Conservation (phyloP, 495 filamentous ascomycete species). For the Podospora fimiseda region DNA sequence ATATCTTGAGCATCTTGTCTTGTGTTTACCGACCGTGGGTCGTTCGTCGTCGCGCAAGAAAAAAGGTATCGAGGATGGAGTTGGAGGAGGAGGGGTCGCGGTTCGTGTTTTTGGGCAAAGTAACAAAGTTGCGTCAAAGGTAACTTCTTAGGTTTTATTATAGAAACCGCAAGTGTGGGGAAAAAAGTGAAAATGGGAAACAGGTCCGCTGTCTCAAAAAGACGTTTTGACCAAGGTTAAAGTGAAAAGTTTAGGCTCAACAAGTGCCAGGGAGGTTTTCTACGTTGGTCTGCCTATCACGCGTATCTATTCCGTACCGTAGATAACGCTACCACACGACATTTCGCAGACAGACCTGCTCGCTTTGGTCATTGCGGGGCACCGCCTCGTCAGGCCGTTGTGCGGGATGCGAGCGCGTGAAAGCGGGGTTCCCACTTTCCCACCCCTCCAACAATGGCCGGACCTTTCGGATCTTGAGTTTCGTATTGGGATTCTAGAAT, state of each 20-base stretch:
- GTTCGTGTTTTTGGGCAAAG: too few species aligned
- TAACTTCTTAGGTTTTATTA: too few species aligned
- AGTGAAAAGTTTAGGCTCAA: too few species aligned
- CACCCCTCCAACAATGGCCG: neutral
- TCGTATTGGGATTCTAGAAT: too few species aligned
- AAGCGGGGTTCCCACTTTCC: neutral
- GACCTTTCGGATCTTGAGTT: neutral
- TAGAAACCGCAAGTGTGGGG: too few species aligned
- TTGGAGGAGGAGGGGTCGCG: too few species aligned
- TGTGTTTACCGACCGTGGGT: neutral
- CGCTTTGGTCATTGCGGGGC: neutral
- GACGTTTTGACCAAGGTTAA: too few species aligned
- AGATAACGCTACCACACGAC: neutral
- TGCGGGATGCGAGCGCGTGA: too few species aligned
- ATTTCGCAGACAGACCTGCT: neutral
- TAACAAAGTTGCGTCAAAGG: too few species aligned
- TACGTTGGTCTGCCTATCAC: neutral
- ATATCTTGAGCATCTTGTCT: constrained; percentile 93
- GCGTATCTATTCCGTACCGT: neutral
- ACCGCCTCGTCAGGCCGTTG: neutral
- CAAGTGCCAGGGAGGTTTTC: neutral
- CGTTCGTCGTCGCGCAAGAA: neutral
- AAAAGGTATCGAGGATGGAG: too few species aligned
- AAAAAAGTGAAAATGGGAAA: too few species aligned
- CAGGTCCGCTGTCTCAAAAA: too few species aligned